Evolutionary conservation across 768 basidiomycete species (phyloP).

Genomic region (Boletellus ananiceps): DNA sequence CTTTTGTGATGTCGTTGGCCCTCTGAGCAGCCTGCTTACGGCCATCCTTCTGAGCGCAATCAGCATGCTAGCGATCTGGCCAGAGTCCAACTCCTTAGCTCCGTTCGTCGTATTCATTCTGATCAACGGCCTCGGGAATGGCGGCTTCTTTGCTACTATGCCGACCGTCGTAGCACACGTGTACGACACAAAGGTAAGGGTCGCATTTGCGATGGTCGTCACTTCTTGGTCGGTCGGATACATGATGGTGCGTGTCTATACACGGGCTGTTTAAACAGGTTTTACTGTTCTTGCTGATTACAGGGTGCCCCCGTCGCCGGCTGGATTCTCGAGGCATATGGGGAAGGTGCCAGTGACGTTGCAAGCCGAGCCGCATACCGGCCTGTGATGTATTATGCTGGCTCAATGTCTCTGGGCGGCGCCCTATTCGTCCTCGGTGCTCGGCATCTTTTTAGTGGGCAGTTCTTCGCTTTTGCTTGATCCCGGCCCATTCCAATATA

Average conservation of each 20-base stretch:
- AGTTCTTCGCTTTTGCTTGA: slow-evolving; percentile 15
- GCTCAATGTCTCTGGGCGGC: slow-evolving; percentile 24
- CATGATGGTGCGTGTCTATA: slow-evolving; percentile 13
- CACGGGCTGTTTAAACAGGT: background rate
- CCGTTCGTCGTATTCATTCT: slow-evolving; percentile 26
- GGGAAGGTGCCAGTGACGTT: slow-evolving; percentile 10
- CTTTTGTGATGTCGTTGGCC: slow-evolving; percentile 29
- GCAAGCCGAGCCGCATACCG: slow-evolving; percentile 22
- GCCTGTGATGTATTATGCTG: slow-evolving; percentile 31
- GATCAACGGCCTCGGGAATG: slow-evolving; percentile 28
- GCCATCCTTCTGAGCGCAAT: slow-evolving; percentile 26
- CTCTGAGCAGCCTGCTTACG: slow-evolving; percentile 25
- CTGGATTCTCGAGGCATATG: slow-evolving; percentile 27
- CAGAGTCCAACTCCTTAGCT: slow-evolving; percentile 21
- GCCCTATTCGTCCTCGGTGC: slow-evolving; percentile 17
- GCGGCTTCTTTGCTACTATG: slow-evolving; percentile 33
- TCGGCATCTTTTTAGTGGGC: slow-evolving; percentile 5
- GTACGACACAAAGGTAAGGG: slow-evolving; percentile 29
- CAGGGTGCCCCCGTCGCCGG: slow-evolving; percentile 30
- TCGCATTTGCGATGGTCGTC: slow-evolving; percentile 33
- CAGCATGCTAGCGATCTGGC: slow-evolving; percentile 31
- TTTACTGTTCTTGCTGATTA: background rate
- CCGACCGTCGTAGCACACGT: slow-evolving; percentile 29
- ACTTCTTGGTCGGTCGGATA: slow-evolving; percentile 31
- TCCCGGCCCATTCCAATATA: background rate